Conservation (phyloP, 441 rosid genomes). For the Gossypium lobatum region DNA sequence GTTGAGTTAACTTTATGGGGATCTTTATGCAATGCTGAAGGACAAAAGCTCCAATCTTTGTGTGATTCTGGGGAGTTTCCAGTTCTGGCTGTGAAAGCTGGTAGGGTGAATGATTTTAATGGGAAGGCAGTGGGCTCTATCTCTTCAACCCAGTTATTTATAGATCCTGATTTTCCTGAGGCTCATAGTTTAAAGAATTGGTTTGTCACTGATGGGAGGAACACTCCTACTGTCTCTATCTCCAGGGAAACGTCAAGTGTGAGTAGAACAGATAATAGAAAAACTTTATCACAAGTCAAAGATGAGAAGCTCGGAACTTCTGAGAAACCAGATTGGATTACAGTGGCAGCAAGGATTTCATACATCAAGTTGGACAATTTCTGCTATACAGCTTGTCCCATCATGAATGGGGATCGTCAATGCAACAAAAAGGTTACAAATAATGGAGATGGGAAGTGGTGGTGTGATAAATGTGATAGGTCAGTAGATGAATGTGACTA, state of each 20-base stretch:
- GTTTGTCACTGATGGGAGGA: slow-evolving; percentile 72
- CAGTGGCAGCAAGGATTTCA: slow-evolving; percentile 54
- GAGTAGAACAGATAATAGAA: slow-evolving; percentile 48
- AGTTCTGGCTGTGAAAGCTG: slow-evolving; percentile 71
- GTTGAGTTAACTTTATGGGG: slow-evolving; percentile 91
- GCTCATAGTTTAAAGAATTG: slow-evolving; percentile 58
- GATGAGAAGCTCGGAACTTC: slow-evolving; percentile 88
- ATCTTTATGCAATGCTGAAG: slow-evolving; percentile 59
- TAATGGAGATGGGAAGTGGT: slow-evolving; percentile 90
- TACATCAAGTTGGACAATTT: slow-evolving; percentile 68
- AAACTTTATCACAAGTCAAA: slow-evolving; percentile 74
- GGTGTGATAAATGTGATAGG: slow-evolving; percentile 73
- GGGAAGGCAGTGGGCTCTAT: slow-evolving; percentile 82
- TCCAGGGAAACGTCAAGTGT: slow-evolving; percentile 56
- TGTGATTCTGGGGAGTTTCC: slow-evolving; percentile 80
- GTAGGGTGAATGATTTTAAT: slow-evolving; percentile 66
- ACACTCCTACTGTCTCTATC: slow-evolving; percentile 50
- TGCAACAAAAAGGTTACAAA: slow-evolving; percentile 85
- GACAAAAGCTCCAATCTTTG: slow-evolving; percentile 55
- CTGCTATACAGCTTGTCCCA: slow-evolving; percentile 94
- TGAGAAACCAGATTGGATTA: slow-evolving; percentile 91
- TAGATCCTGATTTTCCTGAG: slow-evolving; percentile 75
- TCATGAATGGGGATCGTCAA: slow-evolving; percentile 63
- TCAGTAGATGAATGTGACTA: slow-evolving; percentile 73
- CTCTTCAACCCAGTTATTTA: slow-evolving; percentile 58